phyloP scores from a whole-genome alignment of 495 filamentous ascomycete genomes.

The Neurospora intermedia region DNA sequence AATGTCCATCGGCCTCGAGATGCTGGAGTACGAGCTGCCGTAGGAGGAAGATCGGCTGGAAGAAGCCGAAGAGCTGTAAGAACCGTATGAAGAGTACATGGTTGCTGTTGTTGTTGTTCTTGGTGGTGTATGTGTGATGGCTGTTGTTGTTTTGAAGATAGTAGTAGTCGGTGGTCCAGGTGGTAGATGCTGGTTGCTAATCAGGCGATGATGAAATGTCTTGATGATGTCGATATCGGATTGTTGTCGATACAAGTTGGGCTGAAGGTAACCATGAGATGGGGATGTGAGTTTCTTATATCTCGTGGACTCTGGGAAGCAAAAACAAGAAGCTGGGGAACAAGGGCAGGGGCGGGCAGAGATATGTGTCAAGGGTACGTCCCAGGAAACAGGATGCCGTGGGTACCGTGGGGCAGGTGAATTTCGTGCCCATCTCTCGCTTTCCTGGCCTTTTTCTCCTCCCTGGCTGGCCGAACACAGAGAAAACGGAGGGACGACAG shows the following conservation, averaged over 20 bases:
- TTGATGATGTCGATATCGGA: slow-evolving; percentile 4
- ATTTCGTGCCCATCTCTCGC: neutral
- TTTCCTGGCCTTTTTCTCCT: neutral
- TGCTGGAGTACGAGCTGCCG: slow-evolving; percentile 19
- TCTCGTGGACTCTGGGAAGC: neutral
- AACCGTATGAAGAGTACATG: slow-evolving; percentile 33
- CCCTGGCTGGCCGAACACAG: neutral
- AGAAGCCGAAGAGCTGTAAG: slow-evolving; percentile 24
- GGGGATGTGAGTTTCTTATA: slow-evolving; percentile 12
- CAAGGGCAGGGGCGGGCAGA: neutral
- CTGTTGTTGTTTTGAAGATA: slow-evolving; percentile 4
- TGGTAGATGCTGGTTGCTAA: neutral
- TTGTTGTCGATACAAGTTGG: slow-evolving; percentile 1
- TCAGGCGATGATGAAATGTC: slow-evolving; percentile 1
- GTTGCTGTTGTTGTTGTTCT: slow-evolving; percentile 5
- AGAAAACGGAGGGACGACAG: neutral
- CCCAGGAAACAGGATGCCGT: slow-evolving; percentile 21
- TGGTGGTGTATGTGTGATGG: slow-evolving; percentile 3
- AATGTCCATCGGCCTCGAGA: slow-evolving; percentile 43
- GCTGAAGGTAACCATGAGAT: slow-evolving; percentile 1
- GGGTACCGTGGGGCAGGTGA: slow-evolving; percentile 17
- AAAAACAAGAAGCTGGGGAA: slow-evolving; percentile 7
- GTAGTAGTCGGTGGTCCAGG: slow-evolving; percentile 4
- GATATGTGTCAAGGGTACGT: slow-evolving; percentile 2
- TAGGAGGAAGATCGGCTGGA: slow-evolving; percentile 14